These are phyloP conservation scores for Corylus avellana DNA, from an alignment of 306 rosid species.

Conservation along the genomic window DNA sequence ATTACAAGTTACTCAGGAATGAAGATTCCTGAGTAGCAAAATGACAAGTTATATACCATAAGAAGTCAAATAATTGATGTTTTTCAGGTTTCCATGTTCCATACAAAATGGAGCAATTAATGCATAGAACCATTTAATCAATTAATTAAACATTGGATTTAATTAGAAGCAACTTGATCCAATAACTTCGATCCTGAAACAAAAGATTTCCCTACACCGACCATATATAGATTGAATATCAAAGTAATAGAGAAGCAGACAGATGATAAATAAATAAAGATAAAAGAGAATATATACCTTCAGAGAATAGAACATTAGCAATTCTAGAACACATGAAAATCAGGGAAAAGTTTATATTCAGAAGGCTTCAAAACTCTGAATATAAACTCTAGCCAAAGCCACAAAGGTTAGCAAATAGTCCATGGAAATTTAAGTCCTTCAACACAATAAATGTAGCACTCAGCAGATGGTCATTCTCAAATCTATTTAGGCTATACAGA, in stretches of 20 bases:
- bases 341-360: not conserved
- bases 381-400: no score
- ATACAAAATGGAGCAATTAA: not conserved
- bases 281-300: no score
- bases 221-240: no score
- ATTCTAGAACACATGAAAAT: not conserved
- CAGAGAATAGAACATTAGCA: not conserved
- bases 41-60: not conserved
- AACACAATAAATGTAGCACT: no score
- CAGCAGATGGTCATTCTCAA: no score
- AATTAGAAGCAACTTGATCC: not conserved
- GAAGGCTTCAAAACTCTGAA: no score
- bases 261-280: no score
- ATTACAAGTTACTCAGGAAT: not conserved
- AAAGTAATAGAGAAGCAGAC: no score
- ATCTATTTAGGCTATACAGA: not conserved
- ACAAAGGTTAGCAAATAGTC: not conserved
- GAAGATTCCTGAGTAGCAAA: not conserved
- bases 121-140: not conserved
- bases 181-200: not conserved
- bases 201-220: not conserved
- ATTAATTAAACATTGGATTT: not conserved
- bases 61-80: not conserved
- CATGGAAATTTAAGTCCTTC: not conserved
- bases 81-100: not conserved